These are phyloP conservation scores for Rutidosis leptorrhynchoides DNA, from an alignment of 129 eudicot species.

Conservation along the genomic window DNA sequence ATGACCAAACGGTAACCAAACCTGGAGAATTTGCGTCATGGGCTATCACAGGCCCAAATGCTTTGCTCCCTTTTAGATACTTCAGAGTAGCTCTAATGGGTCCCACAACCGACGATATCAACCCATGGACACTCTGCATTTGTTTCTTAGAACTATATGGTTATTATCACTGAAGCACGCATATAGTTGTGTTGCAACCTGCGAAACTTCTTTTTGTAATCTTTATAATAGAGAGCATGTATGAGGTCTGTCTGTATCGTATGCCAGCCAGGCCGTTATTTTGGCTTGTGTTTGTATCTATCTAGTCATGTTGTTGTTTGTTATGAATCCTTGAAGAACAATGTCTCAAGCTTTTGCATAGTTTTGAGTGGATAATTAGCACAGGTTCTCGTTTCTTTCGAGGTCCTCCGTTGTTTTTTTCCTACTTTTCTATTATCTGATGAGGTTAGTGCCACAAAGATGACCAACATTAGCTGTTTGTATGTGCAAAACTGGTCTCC, in stretches of 20 bases:
- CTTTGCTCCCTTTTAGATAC: slow-evolving; percentile 91
- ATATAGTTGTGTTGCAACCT: slow-evolving; percentile 8
- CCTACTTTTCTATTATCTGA: background rate
- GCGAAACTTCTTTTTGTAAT: slow-evolving; percentile 2
- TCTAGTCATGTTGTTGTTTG: slow-evolving; percentile 6
- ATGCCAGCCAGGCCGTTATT: background rate
- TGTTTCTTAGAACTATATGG: slow-evolving; percentile 97
- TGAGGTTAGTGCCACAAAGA: background rate
- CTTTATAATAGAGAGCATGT: slow-evolving; percentile 17
- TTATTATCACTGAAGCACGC: slow-evolving; percentile 53
- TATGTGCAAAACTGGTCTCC: background rate
- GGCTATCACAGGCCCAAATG: slow-evolving; percentile 71
- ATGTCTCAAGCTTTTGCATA: slow-evolving; percentile 11
- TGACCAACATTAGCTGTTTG: background rate
- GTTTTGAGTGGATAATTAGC: slow-evolving; percentile 10
- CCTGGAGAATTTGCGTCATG: slow-evolving; percentile 97
- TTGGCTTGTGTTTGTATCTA: slow-evolving; percentile 12
- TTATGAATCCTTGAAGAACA: background rate
- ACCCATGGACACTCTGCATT: slow-evolving; percentile 79
- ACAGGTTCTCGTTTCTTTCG: background rate
- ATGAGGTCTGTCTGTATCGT: slow-evolving; percentile 13
- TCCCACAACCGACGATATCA: slow-evolving; percentile 64
- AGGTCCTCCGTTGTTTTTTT: background rate
- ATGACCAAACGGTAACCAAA: slow-evolving; percentile 75
- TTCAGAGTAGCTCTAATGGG: slow-evolving; percentile 66